Evolutionary conservation across 768 basidiomycete species (phyloP).

Genomic region (Phaeotremella skinneri): DNA sequence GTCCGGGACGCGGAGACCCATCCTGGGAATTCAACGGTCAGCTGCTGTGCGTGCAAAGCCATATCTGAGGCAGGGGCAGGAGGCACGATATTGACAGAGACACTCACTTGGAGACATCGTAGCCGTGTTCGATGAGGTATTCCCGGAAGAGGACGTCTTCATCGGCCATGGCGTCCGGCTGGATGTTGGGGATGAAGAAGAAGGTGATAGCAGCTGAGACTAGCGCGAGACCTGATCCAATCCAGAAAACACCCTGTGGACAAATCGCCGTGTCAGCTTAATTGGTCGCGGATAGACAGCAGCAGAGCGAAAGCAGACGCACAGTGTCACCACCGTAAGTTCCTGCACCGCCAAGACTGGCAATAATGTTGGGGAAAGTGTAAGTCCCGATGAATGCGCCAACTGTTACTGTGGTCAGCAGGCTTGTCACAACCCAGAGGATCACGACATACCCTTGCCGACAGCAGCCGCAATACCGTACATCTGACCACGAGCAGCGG

Average conservation of each 20-base stretch:
- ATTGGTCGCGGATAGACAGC: neutral
- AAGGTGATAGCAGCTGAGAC: constrained; percentile 71
- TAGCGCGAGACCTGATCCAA: constrained; percentile 63
- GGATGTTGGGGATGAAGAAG: constrained; percentile 70
- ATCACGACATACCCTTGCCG: constrained; percentile 52
- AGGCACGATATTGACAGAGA: no score
- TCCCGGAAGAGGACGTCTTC: constrained; percentile 66
- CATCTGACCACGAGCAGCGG: constrained; percentile 58
- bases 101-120: constrained; percentile 11
- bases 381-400: constrained; percentile 51
- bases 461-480: constrained; percentile 83
- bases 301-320: constrained; percentile 50
- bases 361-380: constrained; percentile 47
- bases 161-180: constrained; percentile 71
- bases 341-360: constrained; percentile 52
- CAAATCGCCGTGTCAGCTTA: neutral
- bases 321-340: constrained; percentile 67
- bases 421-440: neutral
- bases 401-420: constrained; percentile 13
- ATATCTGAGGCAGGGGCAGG: no score
- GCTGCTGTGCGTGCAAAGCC: no score
- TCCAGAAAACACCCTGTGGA: constrained; percentile 38
- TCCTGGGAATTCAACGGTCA: no score
- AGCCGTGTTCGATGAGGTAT: neutral
- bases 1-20: constrained; percentile 37